phyloP scores from a whole-genome alignment of 2,329 filamentous ascomycete species.

The Aspergillus calidoustus region DNA sequence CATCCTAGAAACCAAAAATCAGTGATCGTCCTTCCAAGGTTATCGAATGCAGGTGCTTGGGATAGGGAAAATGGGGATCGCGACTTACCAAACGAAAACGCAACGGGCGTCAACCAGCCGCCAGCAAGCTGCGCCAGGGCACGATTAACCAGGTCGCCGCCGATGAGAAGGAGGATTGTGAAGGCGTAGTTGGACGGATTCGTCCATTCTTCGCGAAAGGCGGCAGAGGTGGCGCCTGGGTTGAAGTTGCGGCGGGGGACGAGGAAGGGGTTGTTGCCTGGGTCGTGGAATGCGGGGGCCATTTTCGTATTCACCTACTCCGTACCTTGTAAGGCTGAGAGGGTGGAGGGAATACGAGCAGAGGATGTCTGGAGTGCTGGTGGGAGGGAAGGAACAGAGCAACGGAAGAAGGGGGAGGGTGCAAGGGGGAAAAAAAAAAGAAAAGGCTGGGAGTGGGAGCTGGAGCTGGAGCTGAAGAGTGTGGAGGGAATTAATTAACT shows the following conservation, averaged over 20 bases:
- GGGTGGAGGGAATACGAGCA: neutral
- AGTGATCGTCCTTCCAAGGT: neutral
- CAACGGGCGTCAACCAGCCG: conserved; percentile 33
- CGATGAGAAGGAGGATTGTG: conserved; percentile 42
- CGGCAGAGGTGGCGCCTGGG: conserved; percentile 1
- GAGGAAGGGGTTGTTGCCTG: neutral
- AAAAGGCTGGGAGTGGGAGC: neutral
- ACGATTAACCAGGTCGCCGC: conserved; percentile 40
- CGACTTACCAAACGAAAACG: conserved; percentile 42
- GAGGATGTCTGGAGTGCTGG: neutral
- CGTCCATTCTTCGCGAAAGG: conserved; percentile 15
- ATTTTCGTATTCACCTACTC: neutral
- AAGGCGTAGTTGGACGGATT: conserved; percentile 35
- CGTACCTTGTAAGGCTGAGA: too few species aligned
- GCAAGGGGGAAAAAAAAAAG: neutral
- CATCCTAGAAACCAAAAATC: conserved; percentile 25
- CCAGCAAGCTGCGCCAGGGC: conserved; percentile 42
- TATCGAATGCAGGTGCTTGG: neutral
- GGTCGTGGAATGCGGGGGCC: neutral
- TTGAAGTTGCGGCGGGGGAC: conserved; percentile 8
- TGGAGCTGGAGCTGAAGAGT: neutral
- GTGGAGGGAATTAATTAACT: neutral
- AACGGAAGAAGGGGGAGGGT: neutral
- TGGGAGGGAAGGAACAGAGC: neutral
- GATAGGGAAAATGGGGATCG: neutral